Conservation (phyloP, 495 filamentous ascomycete species). For the Penicillium psychrofluorescens region DNA sequence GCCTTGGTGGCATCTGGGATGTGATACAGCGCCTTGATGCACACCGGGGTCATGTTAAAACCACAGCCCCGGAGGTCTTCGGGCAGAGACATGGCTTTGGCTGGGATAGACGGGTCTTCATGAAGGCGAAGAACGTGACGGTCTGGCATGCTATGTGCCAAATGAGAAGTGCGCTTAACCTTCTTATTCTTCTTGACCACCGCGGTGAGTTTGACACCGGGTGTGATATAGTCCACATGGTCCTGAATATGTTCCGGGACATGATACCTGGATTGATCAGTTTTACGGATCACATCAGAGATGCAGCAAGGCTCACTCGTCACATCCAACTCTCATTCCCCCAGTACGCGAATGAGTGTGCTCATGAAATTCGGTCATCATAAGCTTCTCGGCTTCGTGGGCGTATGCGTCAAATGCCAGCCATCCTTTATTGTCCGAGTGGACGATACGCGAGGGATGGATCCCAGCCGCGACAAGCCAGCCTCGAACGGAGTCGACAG, state of each 20-base stretch:
- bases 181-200: slow-evolving; percentile 17
- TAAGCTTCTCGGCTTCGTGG: slow-evolving; percentile 47
- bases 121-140: background rate
- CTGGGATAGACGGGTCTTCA: slow-evolving; percentile 3
- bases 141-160: slow-evolving; percentile 8
- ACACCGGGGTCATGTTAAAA: slow-evolving; percentile 43
- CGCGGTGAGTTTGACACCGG: slow-evolving; percentile 42
- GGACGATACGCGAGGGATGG: slow-evolving; percentile 32
- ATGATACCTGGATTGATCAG: slow-evolving; percentile 35
- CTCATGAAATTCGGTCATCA: slow-evolving; percentile 52
- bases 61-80: slow-evolving; percentile 28
- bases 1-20: slow-evolving; percentile 34
- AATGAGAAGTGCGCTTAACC: slow-evolving; percentile 14
- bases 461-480: slow-evolving; percentile 46
- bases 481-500: slow-evolving; percentile 35
- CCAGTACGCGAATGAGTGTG: slow-evolving; percentile 41
- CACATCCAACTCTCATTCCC: slow-evolving; percentile 42
- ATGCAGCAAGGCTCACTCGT: slow-evolving; percentile 16
- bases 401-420: slow-evolving; percentile 50
- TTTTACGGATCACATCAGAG: background rate
- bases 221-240: slow-evolving; percentile 55
- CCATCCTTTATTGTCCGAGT: slow-evolving; percentile 48
- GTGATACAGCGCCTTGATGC: slow-evolving; percentile 46
- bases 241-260: slow-evolving; percentile 41
- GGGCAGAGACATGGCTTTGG: slow-evolving; percentile 10